Percentiles rank a stretch among this genome's conserved stretches.
Evolutionary conservation across 805 yeast species (phyloP).

Genomic region (Yarrowia deformans): DNA sequence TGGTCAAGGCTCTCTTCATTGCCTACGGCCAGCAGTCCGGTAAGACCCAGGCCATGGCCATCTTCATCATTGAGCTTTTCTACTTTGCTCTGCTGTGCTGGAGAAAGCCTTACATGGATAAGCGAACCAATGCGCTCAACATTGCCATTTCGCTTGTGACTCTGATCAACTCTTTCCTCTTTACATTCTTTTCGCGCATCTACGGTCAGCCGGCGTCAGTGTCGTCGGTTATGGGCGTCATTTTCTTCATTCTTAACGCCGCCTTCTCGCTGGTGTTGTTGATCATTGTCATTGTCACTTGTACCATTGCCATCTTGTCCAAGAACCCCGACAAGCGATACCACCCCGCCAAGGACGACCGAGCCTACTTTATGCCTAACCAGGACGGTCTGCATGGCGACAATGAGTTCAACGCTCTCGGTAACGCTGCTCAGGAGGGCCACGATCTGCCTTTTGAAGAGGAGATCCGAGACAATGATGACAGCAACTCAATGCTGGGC

Average conservation of each 20-base stretch:
- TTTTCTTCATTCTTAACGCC: conserved; percentile 88
- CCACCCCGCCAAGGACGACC: conserved; percentile 95
- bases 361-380: conserved; percentile 79
- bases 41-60: conserved; percentile 77
- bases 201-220: conserved; percentile 86
- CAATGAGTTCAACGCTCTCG: conserved; percentile 74
- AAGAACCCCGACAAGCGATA: conserved; percentile 95
- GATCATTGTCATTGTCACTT: conserved; percentile 85
- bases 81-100: conserved; percentile 71
- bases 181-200: conserved; percentile 84
- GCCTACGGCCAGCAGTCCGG: conserved; percentile 86
- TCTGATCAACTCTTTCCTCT: conserved; percentile 82
- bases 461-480: conserved; percentile 14
- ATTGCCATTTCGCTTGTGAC: conserved; percentile 82
- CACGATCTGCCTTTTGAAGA: conserved; percentile 32
- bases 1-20: conserved; percentile 52
- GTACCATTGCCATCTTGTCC: conserved; percentile 80
- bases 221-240: conserved; percentile 90
- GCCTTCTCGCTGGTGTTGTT: conserved; percentile 81
- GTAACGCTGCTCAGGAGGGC: conserved; percentile 52
- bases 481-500: conserved; percentile 38
- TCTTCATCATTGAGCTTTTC: conserved; percentile 76
- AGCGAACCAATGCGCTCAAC: conserved; percentile 89
- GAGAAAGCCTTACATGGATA: conserved; percentile 91
- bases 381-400: conserved; percentile 49